Evolutionary conservation across 192 early-diverging fungal species (phyloP), one percentile per base, ranked within the genome.

Genomic region (Fimicolochytrium jonesii): DNA sequence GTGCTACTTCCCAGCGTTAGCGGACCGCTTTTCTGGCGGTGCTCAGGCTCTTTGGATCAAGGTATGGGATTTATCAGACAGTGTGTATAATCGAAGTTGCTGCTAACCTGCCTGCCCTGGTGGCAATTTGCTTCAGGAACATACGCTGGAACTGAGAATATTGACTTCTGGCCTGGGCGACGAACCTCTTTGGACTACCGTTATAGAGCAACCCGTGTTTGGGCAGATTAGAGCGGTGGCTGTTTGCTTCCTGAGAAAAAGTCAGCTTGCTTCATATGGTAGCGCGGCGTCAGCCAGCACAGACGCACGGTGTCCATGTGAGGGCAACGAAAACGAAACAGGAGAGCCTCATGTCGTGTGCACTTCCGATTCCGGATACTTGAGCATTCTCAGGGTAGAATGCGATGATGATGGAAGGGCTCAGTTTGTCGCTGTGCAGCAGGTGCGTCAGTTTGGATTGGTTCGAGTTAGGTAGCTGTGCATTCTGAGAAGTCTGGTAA

Each of bases 301-400:
- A 15, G 41, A 42, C 41, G 15, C n/a, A n/a, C n/a, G n/a, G n/a
- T n/a, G n/a, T n/a, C n/a, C n/a, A n/a, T n/a, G n/a, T n/a, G n/a
- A n/a, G n/a, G n/a, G n/a, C n/a, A n/a, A n/a, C n/a, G n/a, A n/a
- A n/a, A 2, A 41, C 2, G 9, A 41, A 20, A 35, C 4, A 44
- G 57, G 26, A 11, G 42, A 11, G 6, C 15, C 33, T 41, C 7
- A 22, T 35, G 23, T 35, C 23, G 29, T 59, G 10, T 29, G 45
- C 20, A 39, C 57, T 30, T 72, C 71, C 1, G 66, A 72, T 52
- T 68, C 71, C 4, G 71, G 66, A 31, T 59, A 43, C 23, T 55
- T 72, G 18, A 46, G 66, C 36, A 64, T 72, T 54, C 7, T 71
- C 13, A 10, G 20, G 6, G 4, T 26, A 17, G 50, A 48, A 51